Percentiles rank a stretch among this genome's conserved stretches.
Evolutionary conservation across 1,284 basidiomycete species (phyloP).

Genomic region (Cryptococcus sp.): DNA sequence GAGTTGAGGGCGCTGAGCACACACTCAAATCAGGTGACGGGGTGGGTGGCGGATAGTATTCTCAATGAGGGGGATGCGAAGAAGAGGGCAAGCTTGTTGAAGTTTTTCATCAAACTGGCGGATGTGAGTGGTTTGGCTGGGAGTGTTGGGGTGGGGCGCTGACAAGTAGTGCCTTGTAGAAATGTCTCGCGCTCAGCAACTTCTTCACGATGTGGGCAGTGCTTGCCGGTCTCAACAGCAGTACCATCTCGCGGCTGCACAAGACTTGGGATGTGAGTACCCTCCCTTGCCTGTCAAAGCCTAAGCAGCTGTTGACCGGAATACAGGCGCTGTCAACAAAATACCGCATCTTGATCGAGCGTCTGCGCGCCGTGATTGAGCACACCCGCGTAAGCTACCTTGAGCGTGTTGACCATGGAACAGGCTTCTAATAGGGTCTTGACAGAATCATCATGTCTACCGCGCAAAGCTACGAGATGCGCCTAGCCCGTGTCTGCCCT

Average conservation of each 20-base stretch:
- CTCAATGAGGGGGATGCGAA: slow-evolving; percentile 80
- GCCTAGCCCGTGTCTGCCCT: slow-evolving; percentile 82
- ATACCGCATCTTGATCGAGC: slow-evolving; percentile 73
- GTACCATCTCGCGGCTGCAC: slow-evolving; percentile 86
- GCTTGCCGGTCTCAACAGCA: slow-evolving; percentile 89
- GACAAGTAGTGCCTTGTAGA: slow-evolving; percentile 56
- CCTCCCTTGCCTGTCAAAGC: slow-evolving; percentile 1
- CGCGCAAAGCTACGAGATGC: slow-evolving; percentile 76
- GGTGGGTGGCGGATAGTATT: slow-evolving; percentile 92
- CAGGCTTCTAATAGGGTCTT: neutral
- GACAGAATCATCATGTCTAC: slow-evolving; percentile 61
- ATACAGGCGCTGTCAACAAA: slow-evolving; percentile 77
- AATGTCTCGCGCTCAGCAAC: slow-evolving; percentile 85
- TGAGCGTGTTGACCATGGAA: neutral
- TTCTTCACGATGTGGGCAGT: slow-evolving; percentile 96
- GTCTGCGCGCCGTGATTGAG: slow-evolving; percentile 79
- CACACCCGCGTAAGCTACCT: slow-evolving; percentile 58
- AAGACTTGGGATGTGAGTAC: slow-evolving; percentile 82
- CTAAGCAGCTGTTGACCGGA: slow-evolving; percentile 10
- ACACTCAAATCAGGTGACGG: slow-evolving; percentile 86
- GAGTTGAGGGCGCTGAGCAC: slow-evolving; percentile 84
- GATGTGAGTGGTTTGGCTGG: slow-evolving; percentile 62
- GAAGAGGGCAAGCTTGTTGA: slow-evolving; percentile 74
- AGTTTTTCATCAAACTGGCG: slow-evolving; percentile 89
- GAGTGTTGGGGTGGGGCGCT: slow-evolving; percentile 4